Evolutionary conservation across 306 rosid species (phyloP).

Genomic region (Sindora glabra): DNA sequence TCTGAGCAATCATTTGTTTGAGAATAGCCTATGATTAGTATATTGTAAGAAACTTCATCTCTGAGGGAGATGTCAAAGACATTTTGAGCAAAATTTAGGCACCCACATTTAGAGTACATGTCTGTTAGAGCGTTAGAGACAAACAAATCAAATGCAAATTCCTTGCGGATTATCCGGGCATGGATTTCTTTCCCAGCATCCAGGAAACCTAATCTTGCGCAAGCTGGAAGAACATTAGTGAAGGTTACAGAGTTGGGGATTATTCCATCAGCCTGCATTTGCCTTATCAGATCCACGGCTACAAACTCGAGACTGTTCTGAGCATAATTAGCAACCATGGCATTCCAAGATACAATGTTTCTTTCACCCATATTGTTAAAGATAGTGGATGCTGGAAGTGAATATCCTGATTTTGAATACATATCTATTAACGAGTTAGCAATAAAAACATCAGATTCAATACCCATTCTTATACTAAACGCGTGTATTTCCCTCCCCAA

Average conservation of each 20-base stretch:
- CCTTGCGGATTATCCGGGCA: conserved; percentile 45
- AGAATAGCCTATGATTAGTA: no score
- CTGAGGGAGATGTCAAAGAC: conserved; percentile 61
- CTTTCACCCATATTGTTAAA: conserved; percentile 48
- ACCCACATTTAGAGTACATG: conserved; percentile 73
- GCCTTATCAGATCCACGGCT: conserved; percentile 47
- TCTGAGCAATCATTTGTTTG: no score
- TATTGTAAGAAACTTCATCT: no score
- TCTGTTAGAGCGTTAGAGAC: conserved; percentile 78
- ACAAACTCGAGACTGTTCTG: conserved; percentile 59
- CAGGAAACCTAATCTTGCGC: conserved; percentile 61
- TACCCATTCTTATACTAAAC: conserved; percentile 49
- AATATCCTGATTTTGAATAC: conserved; percentile 69
- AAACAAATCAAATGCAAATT: conserved; percentile 48
- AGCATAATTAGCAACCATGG: conserved; percentile 77
- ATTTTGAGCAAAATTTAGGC: conserved; percentile 49
- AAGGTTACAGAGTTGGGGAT: conserved; percentile 61
- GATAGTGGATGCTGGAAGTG: conserved; percentile 38
- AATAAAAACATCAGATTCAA: conserved; percentile 52
- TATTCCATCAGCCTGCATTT: conserved; percentile 64
- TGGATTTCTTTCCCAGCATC: conserved; percentile 73
- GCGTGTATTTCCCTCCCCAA: conserved; percentile 64
- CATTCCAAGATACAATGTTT: conserved; percentile 82
- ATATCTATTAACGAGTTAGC: conserved; percentile 74
- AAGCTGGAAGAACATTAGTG: conserved; percentile 86